Evolutionary conservation across 306 rosid genomes (phyloP).

Genomic region (Cucumis melo): DNA sequence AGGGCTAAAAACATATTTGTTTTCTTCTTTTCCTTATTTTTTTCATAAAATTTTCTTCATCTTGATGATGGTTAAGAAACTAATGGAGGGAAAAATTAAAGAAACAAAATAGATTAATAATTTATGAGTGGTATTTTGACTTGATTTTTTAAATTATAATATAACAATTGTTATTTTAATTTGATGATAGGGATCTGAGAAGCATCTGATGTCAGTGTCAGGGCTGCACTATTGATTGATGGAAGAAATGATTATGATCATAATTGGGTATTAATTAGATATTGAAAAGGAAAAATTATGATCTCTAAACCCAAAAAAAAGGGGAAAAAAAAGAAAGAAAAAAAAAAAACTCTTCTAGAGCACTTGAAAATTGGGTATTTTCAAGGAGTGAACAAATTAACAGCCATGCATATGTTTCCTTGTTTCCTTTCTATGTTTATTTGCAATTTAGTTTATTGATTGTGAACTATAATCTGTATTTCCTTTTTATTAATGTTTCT

Average conservation of each 20-base stretch:
- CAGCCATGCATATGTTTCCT: conserved; percentile 3
- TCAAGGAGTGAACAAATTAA: background rate
- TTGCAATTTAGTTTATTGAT: background rate
- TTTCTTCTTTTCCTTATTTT: too few relatives aligned
- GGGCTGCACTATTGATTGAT: conserved; percentile 58
- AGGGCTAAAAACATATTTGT: too few relatives aligned
- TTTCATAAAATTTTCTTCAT: too few relatives aligned
- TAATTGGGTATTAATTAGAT: background rate
- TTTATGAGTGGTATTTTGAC: background rate
- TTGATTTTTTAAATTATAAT: background rate
- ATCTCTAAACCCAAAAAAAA: background rate
- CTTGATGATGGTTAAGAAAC: too few relatives aligned
- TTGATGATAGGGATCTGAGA: conserved; percentile 49
- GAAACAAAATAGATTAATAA: too few relatives aligned
- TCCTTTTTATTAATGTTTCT: background rate
- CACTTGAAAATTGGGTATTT: background rate
- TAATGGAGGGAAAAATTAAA: too few relatives aligned
- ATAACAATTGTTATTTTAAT: background rate
- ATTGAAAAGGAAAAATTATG: background rate
- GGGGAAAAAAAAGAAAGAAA: background rate
- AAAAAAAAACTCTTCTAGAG: too few relatives aligned
- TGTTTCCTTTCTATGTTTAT: background rate
- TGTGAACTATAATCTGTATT: background rate
- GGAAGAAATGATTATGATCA: conserved; percentile 21
- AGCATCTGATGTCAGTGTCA: conserved; percentile 44